Conservation (phyloP, 2,329 filamentous ascomycete species). For the Ceratocystis ficicola region DNA sequence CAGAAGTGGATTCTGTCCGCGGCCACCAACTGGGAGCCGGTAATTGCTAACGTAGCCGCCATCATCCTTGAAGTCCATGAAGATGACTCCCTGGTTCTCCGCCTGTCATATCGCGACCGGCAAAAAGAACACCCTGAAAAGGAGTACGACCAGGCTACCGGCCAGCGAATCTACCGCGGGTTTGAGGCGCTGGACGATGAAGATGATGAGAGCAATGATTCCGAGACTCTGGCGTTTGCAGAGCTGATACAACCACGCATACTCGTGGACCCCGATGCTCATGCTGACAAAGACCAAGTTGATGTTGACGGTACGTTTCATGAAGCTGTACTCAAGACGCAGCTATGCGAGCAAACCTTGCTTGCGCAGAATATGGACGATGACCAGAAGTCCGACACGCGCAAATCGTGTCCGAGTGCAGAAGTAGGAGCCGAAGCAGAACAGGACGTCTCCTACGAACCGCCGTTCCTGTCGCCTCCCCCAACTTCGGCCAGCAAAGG, state of each 20-base stretch:
- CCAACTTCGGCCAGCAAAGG: not conserved
- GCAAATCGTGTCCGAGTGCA: not conserved
- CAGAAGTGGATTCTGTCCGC: constrained; percentile 50
- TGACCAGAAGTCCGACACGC: not conserved
- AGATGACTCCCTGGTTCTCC: constrained; percentile 43
- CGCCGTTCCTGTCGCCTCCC: not conserved
- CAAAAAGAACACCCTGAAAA: constrained; percentile 44
- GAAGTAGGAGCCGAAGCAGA: not conserved
- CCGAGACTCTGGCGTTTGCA: constrained; percentile 45
- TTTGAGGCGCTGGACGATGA: constrained; percentile 61
- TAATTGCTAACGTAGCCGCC: constrained; percentile 52
- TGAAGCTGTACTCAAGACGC: not conserved
- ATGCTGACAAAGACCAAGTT: not conserved
- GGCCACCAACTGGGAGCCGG: constrained; percentile 54
- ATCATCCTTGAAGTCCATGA: constrained; percentile 46
- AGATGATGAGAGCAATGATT: constrained; percentile 38
- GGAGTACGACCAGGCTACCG: constrained; percentile 52
- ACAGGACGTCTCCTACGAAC: not conserved
- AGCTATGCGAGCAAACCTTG: not conserved
- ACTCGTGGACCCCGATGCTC: not conserved
- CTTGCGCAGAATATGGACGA: not conserved
- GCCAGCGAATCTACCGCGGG: constrained; percentile 54
- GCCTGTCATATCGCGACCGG: constrained; percentile 58
- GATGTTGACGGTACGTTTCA: constrained; percentile 3
- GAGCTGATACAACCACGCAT: constrained; percentile 59